Percentiles rank a stretch among this genome's conserved stretches.
These are phyloP conservation scores for Hortiboletus campestris DNA, from an alignment of 768 basidiomycete genomes.

Conservation along the genomic window DNA sequence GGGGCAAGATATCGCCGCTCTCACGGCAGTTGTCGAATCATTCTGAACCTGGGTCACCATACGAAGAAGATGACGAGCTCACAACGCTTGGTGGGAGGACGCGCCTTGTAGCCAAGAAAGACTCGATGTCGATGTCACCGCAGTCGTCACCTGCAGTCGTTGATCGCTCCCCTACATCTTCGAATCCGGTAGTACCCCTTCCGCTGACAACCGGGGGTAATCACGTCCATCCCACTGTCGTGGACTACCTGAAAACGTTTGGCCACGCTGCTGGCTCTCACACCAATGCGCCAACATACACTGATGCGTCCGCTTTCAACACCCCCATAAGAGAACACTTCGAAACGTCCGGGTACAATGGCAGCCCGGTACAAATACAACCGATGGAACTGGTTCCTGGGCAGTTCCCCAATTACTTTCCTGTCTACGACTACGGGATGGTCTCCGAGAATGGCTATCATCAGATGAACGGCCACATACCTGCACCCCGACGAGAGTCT, in stretches of 20 bases:
- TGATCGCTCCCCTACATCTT: slow-evolving; percentile 68
- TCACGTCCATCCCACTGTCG: slow-evolving; percentile 58
- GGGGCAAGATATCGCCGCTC: slow-evolving; percentile 50
- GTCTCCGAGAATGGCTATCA: slow-evolving; percentile 32
- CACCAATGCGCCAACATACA: slow-evolving; percentile 21
- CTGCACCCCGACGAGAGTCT: slow-evolving; percentile 37
- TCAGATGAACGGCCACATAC: slow-evolving; percentile 40
- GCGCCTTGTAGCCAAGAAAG: slow-evolving; percentile 60
- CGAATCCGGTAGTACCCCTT: slow-evolving; percentile 70
- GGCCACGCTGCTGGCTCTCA: slow-evolving; percentile 26
- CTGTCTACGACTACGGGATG: slow-evolving; percentile 68
- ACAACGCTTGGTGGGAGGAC: slow-evolving; percentile 65
- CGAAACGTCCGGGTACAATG: slow-evolving; percentile 21
- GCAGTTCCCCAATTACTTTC: slow-evolving; percentile 67
- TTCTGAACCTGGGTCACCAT: slow-evolving; percentile 42
- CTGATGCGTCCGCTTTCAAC: slow-evolving; percentile 24
- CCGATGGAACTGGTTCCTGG: slow-evolving; percentile 33
- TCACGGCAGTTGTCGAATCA: slow-evolving; percentile 34
- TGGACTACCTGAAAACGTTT: slow-evolving; percentile 71
- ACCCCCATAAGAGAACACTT: slow-evolving; percentile 26
- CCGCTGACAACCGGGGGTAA: slow-evolving; percentile 53
- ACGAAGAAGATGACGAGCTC: slow-evolving; percentile 61
- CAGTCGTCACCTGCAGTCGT: slow-evolving; percentile 39
- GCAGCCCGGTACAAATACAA: slow-evolving; percentile 25
- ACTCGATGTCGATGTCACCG: slow-evolving; percentile 53